Percentiles rank a stretch among this genome's conserved stretches.
These are phyloP conservation scores for Bidens hawaiensis DNA, from an alignment of 140 eudicot species.

Conservation along the genomic window DNA sequence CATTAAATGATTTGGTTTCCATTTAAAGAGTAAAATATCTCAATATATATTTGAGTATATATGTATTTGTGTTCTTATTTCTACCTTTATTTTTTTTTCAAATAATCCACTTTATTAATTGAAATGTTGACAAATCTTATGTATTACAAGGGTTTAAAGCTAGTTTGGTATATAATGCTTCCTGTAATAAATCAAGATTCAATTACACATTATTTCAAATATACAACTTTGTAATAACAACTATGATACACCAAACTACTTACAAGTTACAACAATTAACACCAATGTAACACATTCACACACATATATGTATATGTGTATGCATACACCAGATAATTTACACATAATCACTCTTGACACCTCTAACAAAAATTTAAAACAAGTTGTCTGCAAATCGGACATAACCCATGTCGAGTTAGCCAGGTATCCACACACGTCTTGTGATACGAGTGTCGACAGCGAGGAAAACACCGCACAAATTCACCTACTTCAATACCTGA, in stretches of 20 bases:
- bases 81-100: no score
- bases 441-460: slow-evolving; percentile 56
- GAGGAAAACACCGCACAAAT: slow-evolving; percentile 50
- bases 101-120: no score
- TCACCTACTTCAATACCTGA: slow-evolving; percentile 61
- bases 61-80: no score
- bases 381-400: slow-evolving; percentile 54
- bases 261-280: slow-evolving; percentile 7
- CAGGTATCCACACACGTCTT: slow-evolving; percentile 57
- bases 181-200: neutral
- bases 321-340: neutral
- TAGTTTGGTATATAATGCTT: no score
- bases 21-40: no score
- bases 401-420: slow-evolving; percentile 49
- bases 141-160: slow-evolving; percentile 1
- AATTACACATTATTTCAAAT: neutral
- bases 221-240: slow-evolving; percentile 1
- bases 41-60: no score
- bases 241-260: slow-evolving; percentile 4
- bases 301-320: no score
- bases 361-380: slow-evolving; percentile 32
- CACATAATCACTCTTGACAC: neutral
- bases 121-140: no score
- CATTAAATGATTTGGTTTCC: no score
- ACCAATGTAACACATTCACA: neutral